These are phyloP conservation scores for Cordyceps cateniannulata DNA, from an alignment of 2,329 filamentous ascomycete species.

Conservation along the genomic window DNA sequence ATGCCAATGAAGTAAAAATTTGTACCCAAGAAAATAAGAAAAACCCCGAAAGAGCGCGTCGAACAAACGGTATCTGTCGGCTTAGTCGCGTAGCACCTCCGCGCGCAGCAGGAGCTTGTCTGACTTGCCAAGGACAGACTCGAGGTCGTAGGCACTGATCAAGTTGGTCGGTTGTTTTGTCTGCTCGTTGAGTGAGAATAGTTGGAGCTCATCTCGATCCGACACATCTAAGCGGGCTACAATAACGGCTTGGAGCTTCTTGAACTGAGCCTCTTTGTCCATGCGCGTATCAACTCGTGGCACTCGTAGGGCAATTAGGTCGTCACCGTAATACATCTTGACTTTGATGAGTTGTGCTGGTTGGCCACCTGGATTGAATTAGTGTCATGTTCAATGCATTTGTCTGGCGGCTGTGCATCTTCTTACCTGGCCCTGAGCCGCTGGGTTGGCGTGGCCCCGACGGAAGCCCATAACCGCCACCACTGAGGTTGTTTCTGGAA, in stretches of 20 bases:
- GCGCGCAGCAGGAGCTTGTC: conserved; percentile 79
- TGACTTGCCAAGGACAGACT: conserved; percentile 73
- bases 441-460: conserved; percentile 38
- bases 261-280: conserved; percentile 61
- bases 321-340: conserved; percentile 89
- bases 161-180: conserved; percentile 69
- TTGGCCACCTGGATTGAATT: conserved; percentile 20
- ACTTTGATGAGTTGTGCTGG: conserved; percentile 64
- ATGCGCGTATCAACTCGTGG: conserved; percentile 38
- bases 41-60: neutral
- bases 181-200: conserved; percentile 82
- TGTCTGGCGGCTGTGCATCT: conserved; percentile 32
- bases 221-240: conserved; percentile 73
- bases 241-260: conserved; percentile 76
- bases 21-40: conserved; percentile 13
- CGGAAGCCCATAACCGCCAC: conserved; percentile 46
- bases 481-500: conserved; percentile 57
- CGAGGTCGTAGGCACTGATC: conserved; percentile 73
- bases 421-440: conserved; percentile 26
- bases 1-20: neutral
- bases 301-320: conserved; percentile 86
- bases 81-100: conserved; percentile 29
- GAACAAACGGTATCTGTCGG: neutral
- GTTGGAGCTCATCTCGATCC: conserved; percentile 60
- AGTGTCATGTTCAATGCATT: conserved; percentile 38